Percentiles rank a stretch among this genome's conserved stretches.
Evolutionary conservation across 257 asterid genomes (phyloP).

Genomic region (Marsdenia floribunda): DNA sequence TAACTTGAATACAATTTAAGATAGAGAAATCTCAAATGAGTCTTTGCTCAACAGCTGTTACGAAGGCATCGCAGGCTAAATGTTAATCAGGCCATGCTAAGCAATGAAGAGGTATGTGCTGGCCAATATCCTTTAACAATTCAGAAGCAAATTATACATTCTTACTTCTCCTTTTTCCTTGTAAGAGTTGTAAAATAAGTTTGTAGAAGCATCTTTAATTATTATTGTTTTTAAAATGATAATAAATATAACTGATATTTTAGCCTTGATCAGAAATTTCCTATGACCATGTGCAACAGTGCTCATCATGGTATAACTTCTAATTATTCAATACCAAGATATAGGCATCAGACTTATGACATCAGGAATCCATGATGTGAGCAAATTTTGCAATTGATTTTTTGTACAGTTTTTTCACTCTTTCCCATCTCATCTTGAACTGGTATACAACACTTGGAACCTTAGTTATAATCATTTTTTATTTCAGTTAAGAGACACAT

Average conservation of each 20-base stretch:
- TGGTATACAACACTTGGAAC: not conserved
- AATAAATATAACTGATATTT: not conserved
- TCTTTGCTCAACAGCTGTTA: slow-evolving; percentile 50
- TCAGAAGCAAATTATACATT: not conserved
- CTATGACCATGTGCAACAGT: not conserved
- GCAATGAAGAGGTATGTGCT: slow-evolving; percentile 73
- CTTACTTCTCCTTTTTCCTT: not conserved
- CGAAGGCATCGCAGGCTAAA: slow-evolving; percentile 90
- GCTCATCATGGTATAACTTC: not conserved
- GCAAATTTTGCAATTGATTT: not conserved
- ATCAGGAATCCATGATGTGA: not conserved
- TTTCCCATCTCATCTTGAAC: not conserved
- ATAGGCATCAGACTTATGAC: not conserved
- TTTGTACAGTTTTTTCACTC: not conserved
- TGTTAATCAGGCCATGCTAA: slow-evolving; percentile 53
- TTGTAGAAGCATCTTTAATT: not conserved
- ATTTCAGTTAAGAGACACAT: not conserved
- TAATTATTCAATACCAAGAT: not conserved
- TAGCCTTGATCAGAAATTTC: not conserved
- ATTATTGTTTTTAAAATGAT: not conserved
- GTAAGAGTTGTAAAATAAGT: not conserved
- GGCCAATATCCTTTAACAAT: not conserved
- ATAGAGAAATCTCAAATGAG: slow-evolving; percentile 12
- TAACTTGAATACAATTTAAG: slow-evolving; percentile 8
- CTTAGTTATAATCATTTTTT: not conserved